Conservation (phyloP, 2,329 filamentous ascomycete genomes). For the Alternaria burnsii region DNA sequence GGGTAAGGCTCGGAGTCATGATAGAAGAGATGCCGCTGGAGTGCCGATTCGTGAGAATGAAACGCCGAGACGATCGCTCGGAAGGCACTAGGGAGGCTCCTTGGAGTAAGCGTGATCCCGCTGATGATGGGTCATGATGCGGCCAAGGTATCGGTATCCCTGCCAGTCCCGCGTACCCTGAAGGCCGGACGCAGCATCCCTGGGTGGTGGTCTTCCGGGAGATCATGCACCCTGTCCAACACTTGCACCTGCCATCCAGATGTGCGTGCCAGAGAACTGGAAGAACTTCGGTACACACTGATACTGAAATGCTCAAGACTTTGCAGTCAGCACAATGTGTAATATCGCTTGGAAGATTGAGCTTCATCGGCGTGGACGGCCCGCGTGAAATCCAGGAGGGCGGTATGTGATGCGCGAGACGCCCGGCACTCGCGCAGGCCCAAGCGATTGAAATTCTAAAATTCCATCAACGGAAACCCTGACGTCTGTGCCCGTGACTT, state of each 20-base stretch:
- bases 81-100: conserved; percentile 32
- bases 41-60: conserved; percentile 33
- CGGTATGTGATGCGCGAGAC: conserved; percentile 39
- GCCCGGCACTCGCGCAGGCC: conserved; percentile 27
- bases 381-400: conserved; percentile 34
- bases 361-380: neutral
- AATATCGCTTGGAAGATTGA: neutral
- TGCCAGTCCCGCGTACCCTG: conserved; percentile 39
- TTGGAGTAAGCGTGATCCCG: conserved; percentile 36
- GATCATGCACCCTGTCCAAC: conserved; percentile 46
- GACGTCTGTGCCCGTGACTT: conserved; percentile 24
- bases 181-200: conserved; percentile 29
- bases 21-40: conserved; percentile 31
- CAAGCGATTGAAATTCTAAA: conserved; percentile 32
- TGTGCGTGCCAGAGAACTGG: neutral
- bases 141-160: conserved; percentile 39
- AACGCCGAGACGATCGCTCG: conserved; percentile 40
- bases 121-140: conserved; percentile 34
- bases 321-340: neutral
- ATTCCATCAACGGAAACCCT: conserved; percentile 42
- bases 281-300: neutral
- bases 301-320: neutral
- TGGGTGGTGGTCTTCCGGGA: conserved; percentile 39
- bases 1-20: conserved; percentile 19
- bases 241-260: conserved; percentile 2